Base-by-base conservation (phyloP, 2,329 filamentous ascomycete genomes). In the Botryotinia convoluta region DNA sequence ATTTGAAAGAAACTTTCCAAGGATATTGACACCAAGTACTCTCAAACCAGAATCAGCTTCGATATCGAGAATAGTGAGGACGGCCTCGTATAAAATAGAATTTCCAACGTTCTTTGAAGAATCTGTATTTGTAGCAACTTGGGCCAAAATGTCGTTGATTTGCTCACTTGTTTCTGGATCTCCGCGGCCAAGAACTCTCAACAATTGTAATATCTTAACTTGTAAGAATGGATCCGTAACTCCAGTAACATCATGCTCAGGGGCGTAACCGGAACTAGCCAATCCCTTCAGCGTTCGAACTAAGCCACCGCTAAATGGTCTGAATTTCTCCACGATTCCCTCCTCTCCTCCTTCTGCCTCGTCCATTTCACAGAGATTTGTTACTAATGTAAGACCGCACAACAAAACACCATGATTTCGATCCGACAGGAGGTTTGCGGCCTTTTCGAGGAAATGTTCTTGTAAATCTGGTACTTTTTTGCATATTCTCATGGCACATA, bases 401-500 rank as follows among this genome's bases (percentile, higher is more conserved):
- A 99, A 87, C 67, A 99, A 84, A 29, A 99, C 97, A 54, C 96
- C 97, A 78, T 99, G 96, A 83, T 99, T 99, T 75, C 96, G 88
- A 83, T 99, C 96, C 39, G 94, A 92, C 35, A 99, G 85, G 16
- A 99, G 87, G 42, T 93, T 87, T 75, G 96, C 92, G 26, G 95
- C 93, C 83, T 98, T 98, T 75, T 99, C 96, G 73, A 98, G 82
- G 81, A 99, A 99, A 83, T 99, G 95, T 82, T 99, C 97, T 83
- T 97, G 94, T 71, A 99, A 85, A 82, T 99, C 96, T 9, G 97
- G 96, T 18, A 99, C 96, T 83, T 99, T 99, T 79, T 94, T 92
- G 84, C 95, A 98, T 87, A 99, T 98, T 77, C 95, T 90, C 96
- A 99, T 99, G 69, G 96, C 96, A 84, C 96, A 99, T n/a, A 99